Percentiles rank a stretch among this genome's conserved stretches.
These are phyloP conservation scores for Calamus simplicifolius DNA, from an alignment of 176 grass and related monocot genomes.

Conservation along the genomic window DNA sequence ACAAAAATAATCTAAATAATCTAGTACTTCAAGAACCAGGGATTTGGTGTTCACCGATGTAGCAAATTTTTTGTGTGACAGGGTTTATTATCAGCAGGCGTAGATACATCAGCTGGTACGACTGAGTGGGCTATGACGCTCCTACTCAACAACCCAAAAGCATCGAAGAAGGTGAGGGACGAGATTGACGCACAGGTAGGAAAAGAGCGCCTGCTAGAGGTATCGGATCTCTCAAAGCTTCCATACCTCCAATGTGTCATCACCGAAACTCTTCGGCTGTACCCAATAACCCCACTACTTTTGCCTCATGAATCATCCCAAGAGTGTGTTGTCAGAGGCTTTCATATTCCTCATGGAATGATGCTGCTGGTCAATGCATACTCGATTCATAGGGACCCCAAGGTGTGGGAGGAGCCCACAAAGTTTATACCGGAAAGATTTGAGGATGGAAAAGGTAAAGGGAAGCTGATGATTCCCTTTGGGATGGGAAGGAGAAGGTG, in stretches of 20 bases:
- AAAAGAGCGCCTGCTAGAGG: slow-evolving; percentile 27
- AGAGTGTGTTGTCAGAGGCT: slow-evolving; percentile 34
- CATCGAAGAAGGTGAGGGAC: slow-evolving; percentile 17
- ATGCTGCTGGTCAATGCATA: slow-evolving; percentile 60
- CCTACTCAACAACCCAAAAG: slow-evolving; percentile 29
- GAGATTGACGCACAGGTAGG: slow-evolving; percentile 35
- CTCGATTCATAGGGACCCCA: slow-evolving; percentile 43
- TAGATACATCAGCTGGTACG: slow-evolving; percentile 38
- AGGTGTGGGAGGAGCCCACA: slow-evolving; percentile 40
- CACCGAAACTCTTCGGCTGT: slow-evolving; percentile 50
- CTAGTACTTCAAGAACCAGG: no score
- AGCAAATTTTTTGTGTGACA: slow-evolving; percentile 13
- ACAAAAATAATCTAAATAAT: no score
- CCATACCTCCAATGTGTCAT: slow-evolving; percentile 42
- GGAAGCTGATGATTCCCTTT: no score
- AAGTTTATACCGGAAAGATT: slow-evolving; percentile 64
- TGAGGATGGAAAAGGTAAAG: background rate
- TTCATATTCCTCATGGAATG: slow-evolving; percentile 27
- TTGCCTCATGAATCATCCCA: slow-evolving; percentile 54
- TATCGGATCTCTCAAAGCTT: slow-evolving; percentile 33
- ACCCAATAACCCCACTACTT: slow-evolving; percentile 35
- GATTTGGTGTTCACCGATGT: background rate
- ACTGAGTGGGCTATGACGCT: slow-evolving; percentile 60
- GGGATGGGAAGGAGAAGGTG: no score
- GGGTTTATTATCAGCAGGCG: slow-evolving; percentile 22